Evolutionary conservation across 148 eudicot species (phyloP), one percentile per base, ranked within the genome.

Genomic region (Rhododendron ovatum): DNA sequence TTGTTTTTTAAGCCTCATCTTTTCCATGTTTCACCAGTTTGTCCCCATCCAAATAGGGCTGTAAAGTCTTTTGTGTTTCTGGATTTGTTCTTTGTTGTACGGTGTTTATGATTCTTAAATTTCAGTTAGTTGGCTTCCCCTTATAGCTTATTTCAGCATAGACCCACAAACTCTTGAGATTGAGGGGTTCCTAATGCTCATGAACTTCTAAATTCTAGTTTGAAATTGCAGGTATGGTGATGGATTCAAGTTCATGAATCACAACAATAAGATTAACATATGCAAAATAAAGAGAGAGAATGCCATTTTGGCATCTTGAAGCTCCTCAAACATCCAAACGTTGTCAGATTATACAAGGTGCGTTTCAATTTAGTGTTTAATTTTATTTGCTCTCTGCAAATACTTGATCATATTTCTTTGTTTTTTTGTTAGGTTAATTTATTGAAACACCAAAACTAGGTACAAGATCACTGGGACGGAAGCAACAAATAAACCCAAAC

Each of bases 221-320:
- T 84, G 82, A 87, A 91, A 94, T 74, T 86, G 77, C 86, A 91
- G 95, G 92, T 77, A 53, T 3, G 90, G 87, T 20, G 95, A 91
- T 28, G 95, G 92, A 82, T 88, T 91, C 80, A 90, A 91, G 82
- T 88, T 95, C 71, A 73, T 71, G 82, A 89, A 93, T 86, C 82
- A 84, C 84, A 90, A 43, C 85, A 88, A 61, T 55, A 69, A 84
- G 84, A 87, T 88, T 26, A 83, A 86, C 86, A 63, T 89, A 43
- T 45, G 87, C 51, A 91, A 73, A 37, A 37, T 37, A 37, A 37
- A 37, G 37, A 37, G 37, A 37, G 37, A 37, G 37, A 37, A 1
- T 37, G 37, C 37, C 37, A 37, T 37, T 37, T 37, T 37, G 39
- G 39, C 39, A 37, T 4, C 39, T 37, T 37, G 39, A 37, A 37